Evolutionary conservation across 1,284 basidiomycete species (phyloP), one percentile per base, ranked within the genome.

Genomic region (Cutaneotrichosporon sp.): DNA sequence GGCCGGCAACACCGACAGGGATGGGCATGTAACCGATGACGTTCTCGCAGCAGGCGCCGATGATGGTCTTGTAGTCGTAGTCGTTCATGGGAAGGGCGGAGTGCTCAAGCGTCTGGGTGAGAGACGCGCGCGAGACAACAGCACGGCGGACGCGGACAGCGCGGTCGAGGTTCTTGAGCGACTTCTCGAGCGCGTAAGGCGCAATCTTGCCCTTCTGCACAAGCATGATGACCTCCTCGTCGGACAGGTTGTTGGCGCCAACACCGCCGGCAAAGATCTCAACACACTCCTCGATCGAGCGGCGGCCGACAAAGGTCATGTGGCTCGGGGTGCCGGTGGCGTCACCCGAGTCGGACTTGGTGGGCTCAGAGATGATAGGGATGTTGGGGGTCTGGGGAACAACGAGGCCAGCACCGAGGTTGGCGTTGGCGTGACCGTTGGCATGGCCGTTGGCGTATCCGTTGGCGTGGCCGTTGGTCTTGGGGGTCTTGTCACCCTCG

Each of bases 21-120:
- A 99, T 80, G 24, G 97, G 97, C 80, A 98, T 95, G 79, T 90
- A 99, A 24, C 97, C 97, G 52, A 99, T 87, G 54, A 99, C 97
- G 77, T 99, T 99, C 82, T 99, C 97, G 80, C 97, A 99, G 82
- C 97, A 99, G 4, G 95, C 95, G 64, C 95, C 95, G 68, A 95
- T 87, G 57, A 99, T 94, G 27, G 90, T 87, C 43, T 89, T 88
- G 82, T 99, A 99, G 81, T 98, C 92, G 81, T 97, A 99, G 77
- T 89, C 82, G 36, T 84, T 76, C 84, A 90, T 87, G 0, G 97
- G 97, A 18, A 99, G 82, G 51, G 88, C 86, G 1, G 91, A 95
- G 24, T 80, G 69, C 77, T 99, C 97, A 49, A 99, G 84, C 0
- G 91, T 91, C 79, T 90, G 87, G 0, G 92, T 97, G 34, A 82